Evolutionary conservation across 2,329 filamentous ascomycete genomes (phyloP).

Genomic region (Ophiostoma triangulosporum): DNA sequence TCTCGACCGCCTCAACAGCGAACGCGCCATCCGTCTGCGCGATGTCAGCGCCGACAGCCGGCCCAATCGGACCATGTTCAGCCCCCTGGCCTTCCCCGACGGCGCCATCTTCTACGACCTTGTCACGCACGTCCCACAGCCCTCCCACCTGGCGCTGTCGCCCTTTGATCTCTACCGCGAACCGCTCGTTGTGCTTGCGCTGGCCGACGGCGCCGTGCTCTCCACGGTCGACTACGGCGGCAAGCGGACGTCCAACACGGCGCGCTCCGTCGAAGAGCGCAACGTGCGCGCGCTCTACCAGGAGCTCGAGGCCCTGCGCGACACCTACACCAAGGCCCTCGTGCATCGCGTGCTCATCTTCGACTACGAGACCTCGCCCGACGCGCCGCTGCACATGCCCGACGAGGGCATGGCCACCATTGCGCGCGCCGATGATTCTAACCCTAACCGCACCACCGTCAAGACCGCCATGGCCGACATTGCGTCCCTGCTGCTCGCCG

Average conservation of each 20-base stretch:
- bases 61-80: slow-evolving; percentile 88
- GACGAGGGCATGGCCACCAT: slow-evolving; percentile 61
- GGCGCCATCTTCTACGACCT: slow-evolving; percentile 84
- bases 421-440: slow-evolving; percentile 53
- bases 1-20: slow-evolving; percentile 60
- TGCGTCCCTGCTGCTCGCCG: slow-evolving; percentile 58
- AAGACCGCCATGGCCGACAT: slow-evolving; percentile 71
- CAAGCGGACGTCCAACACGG: slow-evolving; percentile 37
- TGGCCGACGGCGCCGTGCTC: slow-evolving; percentile 69
- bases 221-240: slow-evolving; percentile 34
- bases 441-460: slow-evolving; percentile 63
- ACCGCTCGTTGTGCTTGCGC: slow-evolving; percentile 67
- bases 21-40: slow-evolving; percentile 71
- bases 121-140: slow-evolving; percentile 63
- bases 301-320: slow-evolving; percentile 56
- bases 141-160: slow-evolving; percentile 63
- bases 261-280: slow-evolving; percentile 37
- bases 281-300: slow-evolving; percentile 47
- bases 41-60: slow-evolving; percentile 77
- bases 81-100: slow-evolving; percentile 72
- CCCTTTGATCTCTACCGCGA: slow-evolving; percentile 88
- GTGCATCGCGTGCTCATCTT: slow-evolving; percentile 72
- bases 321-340: slow-evolving; percentile 61
- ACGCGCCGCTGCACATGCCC: slow-evolving; percentile 40
- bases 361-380: slow-evolving; percentile 44